Percentiles rank a stretch among this genome's conserved stretches.
phyloP scores from a whole-genome alignment of 345 rosid species.

The Balakata baccata region DNA sequence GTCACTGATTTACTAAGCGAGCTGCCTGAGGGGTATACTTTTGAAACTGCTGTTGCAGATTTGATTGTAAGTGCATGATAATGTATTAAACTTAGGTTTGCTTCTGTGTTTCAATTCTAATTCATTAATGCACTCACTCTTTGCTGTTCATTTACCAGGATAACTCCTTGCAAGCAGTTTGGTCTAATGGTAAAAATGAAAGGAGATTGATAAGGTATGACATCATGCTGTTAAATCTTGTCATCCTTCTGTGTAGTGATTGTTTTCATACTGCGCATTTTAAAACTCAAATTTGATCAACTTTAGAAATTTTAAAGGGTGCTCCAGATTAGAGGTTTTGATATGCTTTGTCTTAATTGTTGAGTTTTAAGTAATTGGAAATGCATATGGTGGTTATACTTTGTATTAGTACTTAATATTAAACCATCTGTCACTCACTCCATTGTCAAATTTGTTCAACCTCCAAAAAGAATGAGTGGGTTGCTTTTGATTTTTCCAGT shows the following conservation, averaged over 20 bases:
- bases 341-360: too few species aligned
- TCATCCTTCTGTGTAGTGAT: background rate
- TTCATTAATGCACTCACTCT: background rate
- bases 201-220: constrained; percentile 57
- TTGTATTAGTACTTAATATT: too few species aligned
- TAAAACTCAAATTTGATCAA: background rate
- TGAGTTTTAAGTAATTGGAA: too few species aligned
- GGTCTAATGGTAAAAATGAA: constrained; percentile 33
- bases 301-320: background rate
- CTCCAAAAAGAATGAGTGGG: too few species aligned
- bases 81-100: background rate
- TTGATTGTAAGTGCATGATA: constrained; percentile 47
- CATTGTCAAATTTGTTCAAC: too few species aligned
- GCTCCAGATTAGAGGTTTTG: too few species aligned
- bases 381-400: too few species aligned
- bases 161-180: constrained; percentile 80
- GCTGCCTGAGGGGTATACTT: constrained; percentile 59
- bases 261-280: background rate
- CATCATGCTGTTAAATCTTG: background rate
- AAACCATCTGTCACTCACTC: too few species aligned
- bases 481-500: too few species aligned
- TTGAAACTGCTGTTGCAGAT: constrained; percentile 72
- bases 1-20: constrained; percentile 52
- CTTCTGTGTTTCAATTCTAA: background rate
- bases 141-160: constrained; percentile 43